Evolutionary conservation across 129 eudicot species (phyloP).

Genomic region (Pulicaria dysenterica): DNA sequence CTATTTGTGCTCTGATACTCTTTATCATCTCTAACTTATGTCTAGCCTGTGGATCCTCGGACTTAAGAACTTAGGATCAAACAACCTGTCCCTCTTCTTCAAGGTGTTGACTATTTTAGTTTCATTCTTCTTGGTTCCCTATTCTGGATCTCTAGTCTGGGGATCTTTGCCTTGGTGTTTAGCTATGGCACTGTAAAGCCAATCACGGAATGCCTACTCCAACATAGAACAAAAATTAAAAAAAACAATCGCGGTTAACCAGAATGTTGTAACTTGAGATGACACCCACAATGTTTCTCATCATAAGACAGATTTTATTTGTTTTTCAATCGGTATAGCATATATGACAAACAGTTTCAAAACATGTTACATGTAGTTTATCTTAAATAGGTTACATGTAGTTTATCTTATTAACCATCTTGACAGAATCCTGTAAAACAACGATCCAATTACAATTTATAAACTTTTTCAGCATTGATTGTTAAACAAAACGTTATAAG

Average conservation of each 20-base stretch:
- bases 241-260: too few species aligned
- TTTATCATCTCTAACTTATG: constrained; percentile 91
- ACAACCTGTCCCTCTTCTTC: constrained; percentile 18
- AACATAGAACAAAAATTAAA: too few species aligned
- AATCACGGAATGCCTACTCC: constrained; percentile 67
- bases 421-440: constrained; percentile 54
- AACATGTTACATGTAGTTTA: too few species aligned
- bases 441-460: not conserved
- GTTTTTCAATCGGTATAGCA: too few species aligned
- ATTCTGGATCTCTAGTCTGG: constrained; percentile 49
- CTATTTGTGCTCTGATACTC: constrained; percentile 81
- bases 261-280: too few species aligned
- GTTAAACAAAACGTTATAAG: not conserved
- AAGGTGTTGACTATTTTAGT: constrained; percentile 36
- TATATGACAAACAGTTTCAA: too few species aligned
- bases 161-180: constrained; percentile 55
- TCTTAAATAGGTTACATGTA: too few species aligned
- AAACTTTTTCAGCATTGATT: not conserved
- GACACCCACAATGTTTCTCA: too few species aligned
- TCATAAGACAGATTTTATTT: too few species aligned
- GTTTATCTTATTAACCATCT: constrained; percentile 50
- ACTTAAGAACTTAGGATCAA: constrained; percentile 33
- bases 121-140: constrained; percentile 55
- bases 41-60: constrained; percentile 78
- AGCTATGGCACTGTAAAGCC: constrained; percentile 63